Evolutionary conservation across 768 basidiomycete species (phyloP).

Genomic region (Candolleomyces aberdarensis): DNA sequence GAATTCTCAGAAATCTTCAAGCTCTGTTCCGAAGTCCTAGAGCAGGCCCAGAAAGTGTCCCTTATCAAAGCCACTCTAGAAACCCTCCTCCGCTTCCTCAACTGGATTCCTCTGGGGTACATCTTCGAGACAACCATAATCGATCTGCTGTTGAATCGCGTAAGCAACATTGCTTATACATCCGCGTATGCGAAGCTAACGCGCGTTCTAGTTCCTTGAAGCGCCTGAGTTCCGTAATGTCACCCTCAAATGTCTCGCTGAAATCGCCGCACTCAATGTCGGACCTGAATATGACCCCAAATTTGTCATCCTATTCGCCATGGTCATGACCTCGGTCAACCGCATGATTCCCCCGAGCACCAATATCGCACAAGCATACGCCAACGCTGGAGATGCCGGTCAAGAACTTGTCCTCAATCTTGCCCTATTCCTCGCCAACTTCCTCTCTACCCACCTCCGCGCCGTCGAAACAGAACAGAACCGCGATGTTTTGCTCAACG

Average conservation of each 20-base stretch:
- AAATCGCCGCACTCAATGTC: constrained; percentile 92
- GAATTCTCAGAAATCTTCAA: constrained; percentile 98
- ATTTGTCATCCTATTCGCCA: constrained; percentile 95
- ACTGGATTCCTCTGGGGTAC: constrained; percentile 99
- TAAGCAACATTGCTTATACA: constrained; percentile 39
- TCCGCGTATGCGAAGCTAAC: constrained; percentile 1
- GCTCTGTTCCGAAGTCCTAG: constrained; percentile 92
- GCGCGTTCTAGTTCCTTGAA: constrained; percentile 80
- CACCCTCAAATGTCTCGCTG: constrained; percentile 93
- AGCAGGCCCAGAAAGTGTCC: constrained; percentile 94
- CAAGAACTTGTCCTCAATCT: constrained; percentile 98
- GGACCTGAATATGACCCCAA: constrained; percentile 97
- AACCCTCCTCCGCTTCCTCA: constrained; percentile 91
- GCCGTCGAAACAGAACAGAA: constrained; percentile 91
- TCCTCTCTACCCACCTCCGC: constrained; percentile 88
- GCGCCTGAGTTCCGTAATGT: constrained; percentile 96
- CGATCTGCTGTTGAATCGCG: constrained; percentile 86
- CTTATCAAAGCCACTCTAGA: constrained; percentile 94
- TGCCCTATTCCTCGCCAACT: constrained; percentile 95
- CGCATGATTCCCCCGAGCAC: constrained; percentile 96
- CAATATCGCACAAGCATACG: constrained; percentile 90
- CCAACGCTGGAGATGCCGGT: constrained; percentile 84
- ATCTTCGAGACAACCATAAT: constrained; percentile 99
- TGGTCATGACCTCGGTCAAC: constrained; percentile 97
- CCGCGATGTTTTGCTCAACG: constrained; percentile 91